Percentiles rank a stretch among this genome's conserved stretches.
Conservation (phyloP, 371 early-diverging fungal genomes). For the Mortierella sp. region DNA sequence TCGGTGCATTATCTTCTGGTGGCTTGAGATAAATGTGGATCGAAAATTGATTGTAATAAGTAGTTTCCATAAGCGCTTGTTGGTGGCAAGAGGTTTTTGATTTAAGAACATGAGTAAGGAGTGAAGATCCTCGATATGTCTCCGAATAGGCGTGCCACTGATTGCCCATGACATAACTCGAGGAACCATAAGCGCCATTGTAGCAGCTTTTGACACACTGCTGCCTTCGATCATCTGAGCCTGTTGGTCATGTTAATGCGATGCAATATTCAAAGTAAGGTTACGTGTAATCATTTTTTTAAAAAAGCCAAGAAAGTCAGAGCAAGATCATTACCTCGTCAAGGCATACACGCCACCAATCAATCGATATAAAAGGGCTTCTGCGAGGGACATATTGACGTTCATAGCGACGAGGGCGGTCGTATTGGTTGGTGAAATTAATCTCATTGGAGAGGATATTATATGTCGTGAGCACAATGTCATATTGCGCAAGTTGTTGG, state of each 20-base stretch:
- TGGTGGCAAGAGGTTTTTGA: conserved; percentile 49
- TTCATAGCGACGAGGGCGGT: conserved; percentile 36
- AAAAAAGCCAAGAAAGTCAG: neutral
- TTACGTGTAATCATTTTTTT: no score
- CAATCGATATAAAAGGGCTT: conserved; percentile 62
- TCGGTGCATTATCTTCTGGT: conserved; percentile 65
- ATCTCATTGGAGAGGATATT: conserved; percentile 67
- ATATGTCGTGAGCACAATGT: conserved; percentile 73
- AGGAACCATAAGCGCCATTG: conserved; percentile 71
- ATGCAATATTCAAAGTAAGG: no score
- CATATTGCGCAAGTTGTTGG: conserved; percentile 58
- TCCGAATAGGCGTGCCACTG: conserved; percentile 77
- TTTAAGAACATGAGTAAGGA: conserved; percentile 65
- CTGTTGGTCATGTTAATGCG: conserved; percentile 41
- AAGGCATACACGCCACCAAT: conserved; percentile 75
- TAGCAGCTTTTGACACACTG: conserved; percentile 57
- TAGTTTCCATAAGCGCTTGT: conserved; percentile 31
- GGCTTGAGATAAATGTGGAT: conserved; percentile 51
- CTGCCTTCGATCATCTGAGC: conserved; percentile 78
- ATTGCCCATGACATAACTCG: conserved; percentile 76
- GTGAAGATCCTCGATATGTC: conserved; percentile 63
- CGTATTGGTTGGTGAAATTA: conserved; percentile 57
- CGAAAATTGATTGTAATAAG: conserved; percentile 26
- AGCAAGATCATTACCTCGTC: conserved; percentile 60
- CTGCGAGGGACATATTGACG: conserved; percentile 58